Base-by-base conservation (phyloP, 73 alveolate species). In the Symbiodinium pilosum region DNA sequence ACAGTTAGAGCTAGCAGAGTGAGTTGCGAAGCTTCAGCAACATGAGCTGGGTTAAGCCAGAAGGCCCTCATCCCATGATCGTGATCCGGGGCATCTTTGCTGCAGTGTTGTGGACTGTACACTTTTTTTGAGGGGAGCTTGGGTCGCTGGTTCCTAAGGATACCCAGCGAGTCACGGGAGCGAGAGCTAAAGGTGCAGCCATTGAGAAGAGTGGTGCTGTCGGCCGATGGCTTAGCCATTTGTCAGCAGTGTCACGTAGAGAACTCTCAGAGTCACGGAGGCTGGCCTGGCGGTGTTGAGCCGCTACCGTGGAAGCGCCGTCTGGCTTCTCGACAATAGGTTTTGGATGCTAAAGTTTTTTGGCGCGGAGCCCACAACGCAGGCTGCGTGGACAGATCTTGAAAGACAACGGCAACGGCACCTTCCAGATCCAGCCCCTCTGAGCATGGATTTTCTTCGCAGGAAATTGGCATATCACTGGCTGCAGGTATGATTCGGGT, bases 361-460 rank as follows among this genome's bases (percentile, higher is more conserved):
- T n/a, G n/a, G n/a, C n/a, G n/a, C n/a, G n/a, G n/a, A n/a, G n/a
- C n/a, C 38, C 41, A 0, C 4, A 28, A 4, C 41, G 24, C 39
- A 88, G 95, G 97, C 42, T 91, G 41, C 97, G 97, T 30, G 97
- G 97, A 34, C 97, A 86, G 51, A 91, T 91, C 64, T 30, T 91
- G 14, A 85, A 91, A 77, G 81, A 68, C 97, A 91, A 91, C 52
- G 89, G 97, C 51, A 86, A 91, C 43, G 97, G 97, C 68, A 91
- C 97, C 38, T 91, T 91, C 64, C 77, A 68, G 34, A 91, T 91
- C 54, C 97, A 91, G 97, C 38, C 9, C 26, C 81, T 64, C 81
- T 64, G 39, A 64, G 38, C 30, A 64, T 20, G 5, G 38, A 34
- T n/a, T 32, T 32, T 3, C 39, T 47, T 47, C n/a, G 59, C 59